These are phyloP conservation scores for Alnus rubra DNA, from an alignment of 306 rosid genomes.

Conservation along the genomic window DNA sequence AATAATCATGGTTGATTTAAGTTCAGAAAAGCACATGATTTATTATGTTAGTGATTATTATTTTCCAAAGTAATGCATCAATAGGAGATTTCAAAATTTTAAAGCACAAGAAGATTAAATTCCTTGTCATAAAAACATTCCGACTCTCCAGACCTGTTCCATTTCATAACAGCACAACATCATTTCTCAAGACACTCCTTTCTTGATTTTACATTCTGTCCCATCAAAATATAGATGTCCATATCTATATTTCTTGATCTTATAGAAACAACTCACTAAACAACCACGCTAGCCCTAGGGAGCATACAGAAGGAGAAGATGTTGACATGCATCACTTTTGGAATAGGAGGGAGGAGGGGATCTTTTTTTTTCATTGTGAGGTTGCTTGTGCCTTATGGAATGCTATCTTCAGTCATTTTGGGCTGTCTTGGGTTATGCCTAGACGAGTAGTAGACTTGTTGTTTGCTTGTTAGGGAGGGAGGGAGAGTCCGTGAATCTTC, in stretches of 20 bases:
- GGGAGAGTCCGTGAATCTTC: no score
- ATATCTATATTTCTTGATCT: not conserved
- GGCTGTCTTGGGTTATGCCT: no score
- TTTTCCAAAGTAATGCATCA: not conserved
- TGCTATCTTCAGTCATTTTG: no score
- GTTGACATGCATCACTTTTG: no score
- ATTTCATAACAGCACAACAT: not conserved
- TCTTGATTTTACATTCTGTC: not conserved
- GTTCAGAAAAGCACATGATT: not conserved
- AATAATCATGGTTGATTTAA: not conserved
- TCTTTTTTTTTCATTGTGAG: no score
- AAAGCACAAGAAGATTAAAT: not conserved
- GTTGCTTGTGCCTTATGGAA: no score
- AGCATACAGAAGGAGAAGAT: no score
- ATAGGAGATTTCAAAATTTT: not conserved
- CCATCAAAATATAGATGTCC: not conserved
- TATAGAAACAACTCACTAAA: no score
- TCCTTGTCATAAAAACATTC: not conserved
- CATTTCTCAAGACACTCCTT: not conserved
- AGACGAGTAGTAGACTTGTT: no score
- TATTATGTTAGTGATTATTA: not conserved
- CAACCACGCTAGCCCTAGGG: no score
- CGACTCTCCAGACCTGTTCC: not conserved
- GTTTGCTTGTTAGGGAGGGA: no score
- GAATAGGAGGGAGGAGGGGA: no score